Percentiles rank a stretch among this genome's conserved stretches.
phyloP scores from a whole-genome alignment of 140 eudicot species.

The Anethum foeniculum region DNA sequence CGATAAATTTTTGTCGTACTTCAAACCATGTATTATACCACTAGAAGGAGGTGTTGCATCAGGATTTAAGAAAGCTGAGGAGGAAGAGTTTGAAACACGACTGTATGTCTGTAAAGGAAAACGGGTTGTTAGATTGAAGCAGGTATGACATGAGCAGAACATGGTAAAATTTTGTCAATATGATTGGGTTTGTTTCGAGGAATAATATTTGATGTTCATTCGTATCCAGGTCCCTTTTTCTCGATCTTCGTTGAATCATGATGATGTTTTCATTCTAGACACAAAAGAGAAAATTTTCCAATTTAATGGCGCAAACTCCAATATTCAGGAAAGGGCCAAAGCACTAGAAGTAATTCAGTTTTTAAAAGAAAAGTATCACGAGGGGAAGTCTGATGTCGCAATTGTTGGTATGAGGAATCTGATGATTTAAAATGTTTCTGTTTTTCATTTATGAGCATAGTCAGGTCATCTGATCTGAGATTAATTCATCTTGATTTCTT shows the following conservation, averaged over 20 bases:
- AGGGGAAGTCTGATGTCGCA: slow-evolving; percentile 91
- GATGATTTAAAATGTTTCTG: not conserved
- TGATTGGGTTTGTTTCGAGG: not conserved
- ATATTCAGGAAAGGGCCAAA: slow-evolving; percentile 96
- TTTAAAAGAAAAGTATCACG: slow-evolving; percentile 85
- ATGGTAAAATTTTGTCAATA: not conserved
- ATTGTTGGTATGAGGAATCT: slow-evolving; percentile 69
- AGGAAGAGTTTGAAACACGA: slow-evolving; percentile 84
- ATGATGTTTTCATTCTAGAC: slow-evolving; percentile 93
- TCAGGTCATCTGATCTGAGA: not conserved
- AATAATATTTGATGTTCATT: not conserved
- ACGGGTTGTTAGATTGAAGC: slow-evolving; percentile 87
- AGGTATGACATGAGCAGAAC: slow-evolving; percentile 35
- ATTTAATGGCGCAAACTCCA: slow-evolving; percentile 93
- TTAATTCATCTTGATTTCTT: not conserved
- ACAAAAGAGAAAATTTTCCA: slow-evolving; percentile 91
- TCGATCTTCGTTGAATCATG: slow-evolving; percentile 91
- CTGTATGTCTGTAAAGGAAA: slow-evolving; percentile 85
- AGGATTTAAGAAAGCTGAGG: slow-evolving; percentile 81
- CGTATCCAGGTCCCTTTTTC: slow-evolving; percentile 79
- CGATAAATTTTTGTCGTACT: slow-evolving; percentile 86
- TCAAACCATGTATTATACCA: slow-evolving; percentile 93
- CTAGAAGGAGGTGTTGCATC: slow-evolving; percentile 95
- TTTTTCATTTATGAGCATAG: not conserved
- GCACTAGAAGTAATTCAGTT: slow-evolving; percentile 94